phyloP scores from a whole-genome alignment of 192 early-diverging fungal species.

The Phycomyces blakesleeanus region DNA sequence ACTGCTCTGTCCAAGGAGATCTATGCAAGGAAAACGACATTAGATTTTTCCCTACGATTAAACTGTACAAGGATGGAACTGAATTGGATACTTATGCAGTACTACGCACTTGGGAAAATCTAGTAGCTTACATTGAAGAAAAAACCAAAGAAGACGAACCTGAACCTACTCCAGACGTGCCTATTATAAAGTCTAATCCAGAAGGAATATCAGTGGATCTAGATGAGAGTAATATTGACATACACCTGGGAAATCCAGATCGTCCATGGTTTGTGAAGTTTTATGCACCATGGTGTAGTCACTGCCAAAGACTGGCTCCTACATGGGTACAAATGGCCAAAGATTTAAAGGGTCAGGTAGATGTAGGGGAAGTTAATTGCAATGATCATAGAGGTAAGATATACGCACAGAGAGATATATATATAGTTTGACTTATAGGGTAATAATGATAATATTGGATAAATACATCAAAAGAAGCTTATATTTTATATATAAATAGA shows the following conservation, averaged over 20 bases:
- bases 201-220: slow-evolving; percentile 13
- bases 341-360: slow-evolving; percentile 60
- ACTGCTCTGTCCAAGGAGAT: slow-evolving; percentile 61
- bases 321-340: slow-evolving; percentile 70
- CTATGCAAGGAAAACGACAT: slow-evolving; percentile 61
- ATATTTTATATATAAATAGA: slow-evolving; percentile 3
- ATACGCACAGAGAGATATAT: background rate
- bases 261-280: slow-evolving; percentile 78
- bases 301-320: slow-evolving; percentile 82
- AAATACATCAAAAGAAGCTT: no score
- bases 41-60: slow-evolving; percentile 54
- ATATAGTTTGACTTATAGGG: background rate
- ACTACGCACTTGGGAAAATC: slow-evolving; percentile 1
- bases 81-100: slow-evolving; percentile 9
- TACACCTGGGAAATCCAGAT: background rate
- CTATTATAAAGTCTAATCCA: slow-evolving; percentile 3
- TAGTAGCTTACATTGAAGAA: slow-evolving; percentile 16
- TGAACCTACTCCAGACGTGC: background rate
- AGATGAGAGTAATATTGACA: background rate
- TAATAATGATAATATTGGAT: no score
- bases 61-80: slow-evolving; percentile 45
- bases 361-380: slow-evolving; percentile 88
- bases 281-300: slow-evolving; percentile 84
- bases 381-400: slow-evolving; percentile 48
- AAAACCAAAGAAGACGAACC: slow-evolving; percentile 3